Percentiles rank a stretch among this genome's conserved stretches.
Evolutionary conservation across 768 basidiomycete genomes (phyloP).

Genomic region (Rhodotorula sphaerocarpa): DNA sequence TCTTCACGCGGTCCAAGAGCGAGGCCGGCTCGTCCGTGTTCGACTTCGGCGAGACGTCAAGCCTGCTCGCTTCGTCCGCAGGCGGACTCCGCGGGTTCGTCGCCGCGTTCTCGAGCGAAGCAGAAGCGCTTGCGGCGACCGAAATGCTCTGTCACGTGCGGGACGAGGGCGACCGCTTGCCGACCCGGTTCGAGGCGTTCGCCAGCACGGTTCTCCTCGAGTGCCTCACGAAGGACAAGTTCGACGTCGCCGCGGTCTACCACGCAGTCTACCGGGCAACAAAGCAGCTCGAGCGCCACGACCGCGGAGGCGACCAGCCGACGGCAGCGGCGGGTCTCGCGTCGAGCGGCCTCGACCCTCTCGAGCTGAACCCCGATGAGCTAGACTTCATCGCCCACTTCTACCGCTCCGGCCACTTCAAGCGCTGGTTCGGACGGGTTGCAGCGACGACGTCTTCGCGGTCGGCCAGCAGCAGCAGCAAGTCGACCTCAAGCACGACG

Average conservation of each 20-base stretch:
- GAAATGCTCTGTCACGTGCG: conserved; percentile 51
- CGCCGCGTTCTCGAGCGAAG: conserved; percentile 60
- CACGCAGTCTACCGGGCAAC: conserved; percentile 3
- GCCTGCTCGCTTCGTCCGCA: conserved; percentile 37
- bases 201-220: conserved; percentile 51
- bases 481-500: neutral
- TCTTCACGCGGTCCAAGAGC: conserved; percentile 79
- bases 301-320: neutral
- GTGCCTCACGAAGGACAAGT: conserved; percentile 81
- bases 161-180: neutral
- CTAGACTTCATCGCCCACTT: conserved; percentile 25
- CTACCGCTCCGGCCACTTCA: conserved; percentile 19
- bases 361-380: conserved; percentile 10
- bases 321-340: too few relatives aligned
- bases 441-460: neutral
- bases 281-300: neutral
- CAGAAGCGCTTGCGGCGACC: conserved; percentile 48
- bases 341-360: too few relatives aligned
- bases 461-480: too few relatives aligned
- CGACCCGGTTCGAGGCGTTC: conserved; percentile 34
- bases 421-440: neutral
- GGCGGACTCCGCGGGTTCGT: conserved; percentile 72
- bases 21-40: conserved; percentile 76
- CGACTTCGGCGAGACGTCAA: conserved; percentile 68
- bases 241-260: conserved; percentile 21